Percentiles rank a stretch among this genome's conserved stretches.
Evolutionary conservation across 1,139 yeast species (phyloP).

Genomic region (Kurtzmaniella quercitrusa): DNA sequence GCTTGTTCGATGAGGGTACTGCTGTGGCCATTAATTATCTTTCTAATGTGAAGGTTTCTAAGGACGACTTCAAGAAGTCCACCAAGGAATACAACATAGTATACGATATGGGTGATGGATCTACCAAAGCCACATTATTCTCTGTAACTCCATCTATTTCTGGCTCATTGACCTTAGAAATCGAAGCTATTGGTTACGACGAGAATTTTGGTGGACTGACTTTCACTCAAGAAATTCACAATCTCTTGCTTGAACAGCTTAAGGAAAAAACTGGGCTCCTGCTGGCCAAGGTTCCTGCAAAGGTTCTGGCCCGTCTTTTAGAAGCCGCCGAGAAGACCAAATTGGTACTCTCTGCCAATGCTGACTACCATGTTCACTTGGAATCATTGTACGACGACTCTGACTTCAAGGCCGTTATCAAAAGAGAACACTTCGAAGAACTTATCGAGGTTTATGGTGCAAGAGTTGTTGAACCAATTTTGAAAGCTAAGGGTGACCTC

Average conservation of each 20-base stretch:
- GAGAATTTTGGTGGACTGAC: conserved; percentile 67
- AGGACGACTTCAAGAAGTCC: conserved; percentile 29
- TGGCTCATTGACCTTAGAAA: conserved; percentile 44
- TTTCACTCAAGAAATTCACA: conserved; percentile 63
- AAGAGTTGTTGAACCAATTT: conserved; percentile 53
- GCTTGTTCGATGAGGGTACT: conserved; percentile 82
- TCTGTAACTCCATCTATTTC: conserved; percentile 50
- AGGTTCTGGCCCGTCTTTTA: conserved; percentile 64
- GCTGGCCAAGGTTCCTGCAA: conserved; percentile 38
- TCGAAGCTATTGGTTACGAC: conserved; percentile 72
- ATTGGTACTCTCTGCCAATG: conserved; percentile 78
- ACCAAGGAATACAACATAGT: conserved; percentile 61
- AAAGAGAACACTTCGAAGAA: conserved; percentile 78
- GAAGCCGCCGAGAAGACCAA: conserved; percentile 88
- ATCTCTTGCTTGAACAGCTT: conserved; percentile 57
- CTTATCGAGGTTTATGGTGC: conserved; percentile 39
- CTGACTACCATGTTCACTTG: conserved; percentile 66
- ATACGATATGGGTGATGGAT: conserved; percentile 92
- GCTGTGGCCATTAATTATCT: conserved; percentile 83
- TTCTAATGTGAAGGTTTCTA: conserved; percentile 43
- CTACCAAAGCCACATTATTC: conserved; percentile 81
- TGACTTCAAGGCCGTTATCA: conserved; percentile 64
- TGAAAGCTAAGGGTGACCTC: conserved; percentile 35
- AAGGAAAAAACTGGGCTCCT: conserved; percentile 37
- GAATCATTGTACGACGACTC: conserved; percentile 68